Conservation (phyloP, 148 eudicot genomes). For the Chenopodium formosanum region DNA sequence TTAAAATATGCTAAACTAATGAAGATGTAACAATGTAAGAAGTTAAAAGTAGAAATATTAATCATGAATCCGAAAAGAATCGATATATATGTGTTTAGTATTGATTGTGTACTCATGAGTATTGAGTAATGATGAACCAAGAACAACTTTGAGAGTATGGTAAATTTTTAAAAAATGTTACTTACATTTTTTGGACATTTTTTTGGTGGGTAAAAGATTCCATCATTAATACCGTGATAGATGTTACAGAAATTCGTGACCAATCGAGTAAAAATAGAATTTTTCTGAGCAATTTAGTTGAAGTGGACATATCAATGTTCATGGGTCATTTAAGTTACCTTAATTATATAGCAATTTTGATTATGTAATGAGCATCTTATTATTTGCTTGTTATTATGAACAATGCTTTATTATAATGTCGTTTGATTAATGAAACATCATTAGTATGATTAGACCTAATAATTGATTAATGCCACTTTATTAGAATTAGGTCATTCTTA, state of each 20-base stretch:
- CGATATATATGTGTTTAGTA: too few species aligned
- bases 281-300: not conserved
- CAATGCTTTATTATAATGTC: not conserved
- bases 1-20: too few species aligned
- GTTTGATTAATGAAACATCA: not conserved
- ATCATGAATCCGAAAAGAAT: too few species aligned
- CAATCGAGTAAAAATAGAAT: constrained; percentile 2
- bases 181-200: too few species aligned
- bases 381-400: not conserved
- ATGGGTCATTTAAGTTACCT: too few species aligned
- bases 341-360: not conserved
- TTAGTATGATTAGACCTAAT: not conserved
- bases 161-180: not conserved
- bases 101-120: too few species aligned
- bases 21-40: too few species aligned
- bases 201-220: not conserved
- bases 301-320: constrained; percentile 2
- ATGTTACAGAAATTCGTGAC: constrained; percentile 3
- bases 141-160: not conserved
- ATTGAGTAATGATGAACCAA: too few species aligned
- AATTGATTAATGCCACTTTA: not conserved
- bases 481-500: not conserved
- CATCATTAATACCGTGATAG: not conserved
- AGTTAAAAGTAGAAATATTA: too few species aligned
- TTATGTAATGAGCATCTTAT: not conserved